phyloP scores from a whole-genome alignment of 257 asterid species.

The Dorcoceras hygrometricum region DNA sequence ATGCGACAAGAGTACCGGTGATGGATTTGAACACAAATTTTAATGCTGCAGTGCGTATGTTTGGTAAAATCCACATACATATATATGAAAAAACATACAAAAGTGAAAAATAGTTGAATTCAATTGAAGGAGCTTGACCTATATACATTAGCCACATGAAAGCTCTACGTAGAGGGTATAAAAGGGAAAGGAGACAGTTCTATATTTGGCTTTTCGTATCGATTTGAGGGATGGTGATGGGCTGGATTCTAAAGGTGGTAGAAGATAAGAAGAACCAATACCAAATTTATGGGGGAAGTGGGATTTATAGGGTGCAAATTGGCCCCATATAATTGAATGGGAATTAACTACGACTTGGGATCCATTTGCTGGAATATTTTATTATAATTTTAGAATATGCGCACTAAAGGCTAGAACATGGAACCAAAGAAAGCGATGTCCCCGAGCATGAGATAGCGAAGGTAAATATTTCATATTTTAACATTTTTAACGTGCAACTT shows the following conservation, averaged over 20 bases:
- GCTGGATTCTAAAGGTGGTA: background rate
- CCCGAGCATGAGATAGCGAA: background rate
- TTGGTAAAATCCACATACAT: no score
- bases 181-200: constrained; percentile 14
- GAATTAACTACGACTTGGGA: constrained; percentile 10
- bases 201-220: constrained; percentile 24
- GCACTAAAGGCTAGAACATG: background rate
- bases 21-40: no score
- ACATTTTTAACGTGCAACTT: no score
- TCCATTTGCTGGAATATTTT: background rate
- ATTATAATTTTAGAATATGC: background rate
- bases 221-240: constrained; percentile 11
- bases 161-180: background rate
- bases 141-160: background rate
- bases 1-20: no score
- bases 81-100: no score
- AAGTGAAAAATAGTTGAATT: background rate
- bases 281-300: constrained; percentile 3
- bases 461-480: no score
- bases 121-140: constrained; percentile 5
- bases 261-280: background rate
- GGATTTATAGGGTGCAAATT: constrained; percentile 10
- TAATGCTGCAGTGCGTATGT: no score
- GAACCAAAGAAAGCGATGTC: background rate
- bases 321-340: constrained; percentile 30